Conservation (phyloP, 441 rosid species). For the Arabidopsis lyrata region DNA sequence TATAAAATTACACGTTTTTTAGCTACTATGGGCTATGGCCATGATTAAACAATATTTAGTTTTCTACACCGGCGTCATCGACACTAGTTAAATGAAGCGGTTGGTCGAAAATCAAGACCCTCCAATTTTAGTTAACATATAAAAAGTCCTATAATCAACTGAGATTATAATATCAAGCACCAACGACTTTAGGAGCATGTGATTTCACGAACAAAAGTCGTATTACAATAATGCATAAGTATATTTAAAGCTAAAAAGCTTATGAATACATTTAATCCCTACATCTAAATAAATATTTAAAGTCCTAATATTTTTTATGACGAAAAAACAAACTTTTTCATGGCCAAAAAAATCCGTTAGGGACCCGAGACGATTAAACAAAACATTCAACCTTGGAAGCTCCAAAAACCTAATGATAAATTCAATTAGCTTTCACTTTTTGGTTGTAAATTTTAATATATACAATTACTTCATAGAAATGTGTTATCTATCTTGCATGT, state of each 20-base stretch:
- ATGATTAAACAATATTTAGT: constrained; percentile 16
- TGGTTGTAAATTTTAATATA: constrained; percentile 8
- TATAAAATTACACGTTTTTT: constrained; percentile 35
- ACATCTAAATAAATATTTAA: constrained; percentile 31
- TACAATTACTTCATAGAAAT: constrained; percentile 20
- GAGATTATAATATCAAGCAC: constrained; percentile 46
- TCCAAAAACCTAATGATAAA: constrained; percentile 33
- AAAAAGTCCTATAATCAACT: neutral
- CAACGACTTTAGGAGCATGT: constrained; percentile 65
- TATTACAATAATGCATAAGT: constrained; percentile 43
- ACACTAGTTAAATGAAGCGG: constrained; percentile 22
- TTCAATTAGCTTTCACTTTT: constrained; percentile 11
- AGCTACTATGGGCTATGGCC: constrained; percentile 12
- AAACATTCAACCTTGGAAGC: constrained; percentile 49
- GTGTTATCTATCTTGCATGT: constrained; percentile 21
- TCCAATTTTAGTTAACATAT: constrained; percentile 40
- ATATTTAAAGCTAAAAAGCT: constrained; percentile 37
- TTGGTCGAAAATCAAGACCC: constrained; percentile 41
- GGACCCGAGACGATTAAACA: constrained; percentile 45
- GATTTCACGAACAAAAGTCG: constrained; percentile 52
- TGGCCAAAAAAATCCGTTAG: constrained; percentile 24
- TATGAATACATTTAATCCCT: too few species aligned
- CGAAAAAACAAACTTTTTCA: constrained; percentile 22
- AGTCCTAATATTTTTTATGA: constrained; percentile 28
- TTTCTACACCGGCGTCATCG: constrained; percentile 26